phyloP scores from a whole-genome alignment of 441 rosid genomes.

The Gossypium lobatum region DNA sequence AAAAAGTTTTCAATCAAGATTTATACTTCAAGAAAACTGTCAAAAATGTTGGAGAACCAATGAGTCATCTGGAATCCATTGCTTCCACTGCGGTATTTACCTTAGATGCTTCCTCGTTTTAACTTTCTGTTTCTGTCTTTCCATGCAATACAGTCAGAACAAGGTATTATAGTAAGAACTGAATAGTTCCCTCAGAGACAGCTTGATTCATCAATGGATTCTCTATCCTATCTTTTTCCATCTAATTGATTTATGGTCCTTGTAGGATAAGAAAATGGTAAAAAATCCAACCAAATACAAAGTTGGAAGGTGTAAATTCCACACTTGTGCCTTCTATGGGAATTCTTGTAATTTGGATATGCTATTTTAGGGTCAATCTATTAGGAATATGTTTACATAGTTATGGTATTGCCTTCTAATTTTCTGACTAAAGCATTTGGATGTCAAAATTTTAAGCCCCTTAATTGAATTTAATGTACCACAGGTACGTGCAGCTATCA shows the following conservation, averaged over 20 bases:
- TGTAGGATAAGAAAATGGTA: background rate
- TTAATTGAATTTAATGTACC: background rate
- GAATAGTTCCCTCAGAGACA: background rate
- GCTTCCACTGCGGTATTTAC: conserved; percentile 41
- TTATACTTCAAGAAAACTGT: conserved; percentile 39
- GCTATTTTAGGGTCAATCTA: background rate
- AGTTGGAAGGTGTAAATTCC: background rate
- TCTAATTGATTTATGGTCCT: background rate
- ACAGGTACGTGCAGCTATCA: conserved; percentile 65
- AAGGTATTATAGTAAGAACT: background rate
- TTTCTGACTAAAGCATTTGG: conserved; percentile 1
- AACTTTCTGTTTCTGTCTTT: background rate
- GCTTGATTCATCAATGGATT: background rate
- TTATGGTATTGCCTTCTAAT: background rate
- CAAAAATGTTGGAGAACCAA: conserved; percentile 45
- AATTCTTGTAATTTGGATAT: background rate
- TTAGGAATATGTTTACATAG: background rate
- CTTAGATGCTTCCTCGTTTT: background rate
- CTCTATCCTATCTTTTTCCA: background rate
- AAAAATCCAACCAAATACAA: background rate
- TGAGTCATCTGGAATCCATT: conserved; percentile 46
- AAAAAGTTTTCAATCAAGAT: conserved; percentile 45
- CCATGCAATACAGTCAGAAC: background rate
- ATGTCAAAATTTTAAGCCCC: background rate
- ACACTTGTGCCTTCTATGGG: background rate